Base-by-base conservation (phyloP, 805 yeast species). In the Yarrowia divulgata region DNA sequence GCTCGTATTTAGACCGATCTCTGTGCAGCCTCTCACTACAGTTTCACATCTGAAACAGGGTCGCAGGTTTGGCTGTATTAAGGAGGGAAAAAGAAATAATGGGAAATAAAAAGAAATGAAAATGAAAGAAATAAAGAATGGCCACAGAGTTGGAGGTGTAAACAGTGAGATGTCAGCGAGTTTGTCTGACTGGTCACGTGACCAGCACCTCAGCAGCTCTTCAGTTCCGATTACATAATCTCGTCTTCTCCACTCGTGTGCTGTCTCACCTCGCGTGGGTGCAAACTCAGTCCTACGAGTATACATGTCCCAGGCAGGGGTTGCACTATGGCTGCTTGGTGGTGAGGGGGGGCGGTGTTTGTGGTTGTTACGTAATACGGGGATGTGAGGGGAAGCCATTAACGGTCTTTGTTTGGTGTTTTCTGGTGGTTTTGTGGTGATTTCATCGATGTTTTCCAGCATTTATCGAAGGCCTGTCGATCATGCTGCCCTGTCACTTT, bases 251-350 rank as follows among this genome's bases (percentile, higher is more conserved):
- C 43, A 54, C 58, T 54, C 58, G 58, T 54, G 58, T 37, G 58
- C 42, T 37, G 58, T 54, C 58, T 54, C 58, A 54, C 32, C 58
- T 54, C 58, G 58, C 58, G 58, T 35, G 37, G 43, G 54, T n/a
- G 32, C 57, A 50, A 50, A 50, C 57, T 50, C 58, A 19, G 32
- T 32, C 23, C 8, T 54, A 23, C 29, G 3, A 23, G 29, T 2
- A 4, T 23, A 37, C 58, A 54, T 18, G 18, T 54, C 43, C 58
- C 43, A 54, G 58, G 58, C 58, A 54, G 58, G 58, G 58, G 58
- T 54, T 54, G 58, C 58, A 35, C 43, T 54, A 18, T 54, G 58
- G 58, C 58, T 54, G 58, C 58, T 19, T 48, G 52, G 18, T 5
- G 12, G 12, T 10, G 4, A 16, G 8, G 45, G 18, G 45, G 29